phyloP scores from a whole-genome alignment of 305 asterid genomes.

The Fraxinus platypoda region DNA sequence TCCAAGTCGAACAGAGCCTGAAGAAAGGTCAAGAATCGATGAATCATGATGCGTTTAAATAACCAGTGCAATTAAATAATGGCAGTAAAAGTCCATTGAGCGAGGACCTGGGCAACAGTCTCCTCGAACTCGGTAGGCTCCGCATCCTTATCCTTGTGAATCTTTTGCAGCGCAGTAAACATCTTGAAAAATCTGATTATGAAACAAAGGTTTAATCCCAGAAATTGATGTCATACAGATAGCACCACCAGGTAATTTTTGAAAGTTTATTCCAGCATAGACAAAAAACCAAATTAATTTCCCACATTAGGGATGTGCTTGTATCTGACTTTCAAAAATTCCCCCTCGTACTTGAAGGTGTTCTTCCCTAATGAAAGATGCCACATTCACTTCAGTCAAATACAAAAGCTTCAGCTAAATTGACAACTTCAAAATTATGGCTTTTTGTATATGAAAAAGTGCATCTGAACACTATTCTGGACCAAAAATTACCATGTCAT shows the following conservation, averaged over 20 bases:
- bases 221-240: not conserved
- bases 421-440: not conserved
- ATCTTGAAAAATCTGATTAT: constrained; percentile 38
- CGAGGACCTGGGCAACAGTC: constrained; percentile 75
- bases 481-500: not conserved
- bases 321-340: not conserved
- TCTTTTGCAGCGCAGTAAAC: constrained; percentile 65
- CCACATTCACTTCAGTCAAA: not conserved
- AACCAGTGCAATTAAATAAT: not conserved
- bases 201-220: not conserved
- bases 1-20: constrained; percentile 83
- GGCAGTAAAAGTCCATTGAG: not conserved
- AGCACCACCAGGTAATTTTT: not conserved
- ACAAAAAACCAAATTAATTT: not conserved
- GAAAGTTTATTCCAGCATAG: not conserved
- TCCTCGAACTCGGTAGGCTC: constrained; percentile 81
- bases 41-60: not conserved
- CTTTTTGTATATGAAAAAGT: not conserved
- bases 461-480: not conserved
- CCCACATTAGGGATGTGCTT: not conserved
- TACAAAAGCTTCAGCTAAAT: not conserved
- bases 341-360: not conserved
- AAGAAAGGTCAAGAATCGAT: not conserved
- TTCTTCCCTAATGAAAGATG: not conserved
- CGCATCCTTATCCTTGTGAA: constrained; percentile 67